Evolutionary conservation across 2,329 filamentous ascomycete genomes (phyloP).

Genomic region (Gnomoniopsis smithogilvyi): DNA sequence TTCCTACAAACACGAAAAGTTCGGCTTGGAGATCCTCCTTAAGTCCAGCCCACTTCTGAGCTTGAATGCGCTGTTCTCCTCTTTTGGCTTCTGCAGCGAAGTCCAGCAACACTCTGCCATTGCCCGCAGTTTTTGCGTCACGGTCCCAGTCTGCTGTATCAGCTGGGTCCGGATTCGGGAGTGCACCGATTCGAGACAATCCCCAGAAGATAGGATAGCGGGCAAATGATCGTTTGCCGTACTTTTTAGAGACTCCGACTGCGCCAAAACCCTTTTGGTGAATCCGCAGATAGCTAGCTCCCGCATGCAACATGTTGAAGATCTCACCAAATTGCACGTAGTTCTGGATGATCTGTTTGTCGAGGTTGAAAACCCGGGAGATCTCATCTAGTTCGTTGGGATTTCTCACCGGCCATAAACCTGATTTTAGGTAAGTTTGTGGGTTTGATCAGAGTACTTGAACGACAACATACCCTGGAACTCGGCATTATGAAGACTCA

Average conservation of each 20-base stretch:
- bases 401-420: no score
- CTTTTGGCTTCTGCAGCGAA: slow-evolving; percentile 50
- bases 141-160: slow-evolving; percentile 56
- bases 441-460: no score
- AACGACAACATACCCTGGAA: slow-evolving; percentile 68
- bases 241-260: slow-evolving; percentile 63
- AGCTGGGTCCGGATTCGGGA: slow-evolving; percentile 61
- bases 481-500: slow-evolving; percentile 66
- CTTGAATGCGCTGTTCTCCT: slow-evolving; percentile 53
- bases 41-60: slow-evolving; percentile 65
- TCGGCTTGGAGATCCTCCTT: slow-evolving; percentile 59
- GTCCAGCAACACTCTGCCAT: slow-evolving; percentile 44
- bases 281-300: slow-evolving; percentile 55
- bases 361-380: slow-evolving; percentile 60
- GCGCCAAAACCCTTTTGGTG: slow-evolving; percentile 64
- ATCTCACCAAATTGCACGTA: slow-evolving; percentile 66
- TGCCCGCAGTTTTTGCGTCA: background rate
- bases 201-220: slow-evolving; percentile 68
- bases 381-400: slow-evolving; percentile 59
- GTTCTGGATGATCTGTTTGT: slow-evolving; percentile 49
- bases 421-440: no score
- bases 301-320: slow-evolving; percentile 62
- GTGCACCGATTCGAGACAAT: slow-evolving; percentile 56
- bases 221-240: slow-evolving; percentile 45
- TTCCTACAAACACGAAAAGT: slow-evolving; percentile 64